Evolutionary conservation across 2,329 filamentous ascomycete genomes (phyloP), one percentile per base, ranked within the genome.

Genomic region (Penicillium sp.): DNA sequence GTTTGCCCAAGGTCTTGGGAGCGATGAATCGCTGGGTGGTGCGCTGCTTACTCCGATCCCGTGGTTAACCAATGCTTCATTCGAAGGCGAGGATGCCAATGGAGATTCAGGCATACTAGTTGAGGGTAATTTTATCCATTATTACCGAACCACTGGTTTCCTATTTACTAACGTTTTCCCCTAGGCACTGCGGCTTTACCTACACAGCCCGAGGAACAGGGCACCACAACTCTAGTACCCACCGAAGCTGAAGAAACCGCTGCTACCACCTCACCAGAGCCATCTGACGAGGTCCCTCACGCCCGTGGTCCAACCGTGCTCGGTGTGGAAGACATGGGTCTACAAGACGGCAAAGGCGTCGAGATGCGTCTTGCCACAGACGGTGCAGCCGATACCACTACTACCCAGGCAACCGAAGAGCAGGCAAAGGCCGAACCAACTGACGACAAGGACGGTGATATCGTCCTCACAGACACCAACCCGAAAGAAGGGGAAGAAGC

Each of bases 21-120:
- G 89, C 49, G 93, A 97, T 67, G 93, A 97, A 72, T 89, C 89
- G 13, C 80, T 97, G 1, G 93, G 93, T 23, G 94, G 94, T 7
- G 94, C 94, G 0, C 81, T 97, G 19, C 81, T 99, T 50, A 97
- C 93, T 1, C 94, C 93, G 0, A 97, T 99, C 57, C 90, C 93
- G 0, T 99, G 94, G 94, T 79, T 97, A 50, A 81, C 70, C 57
- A 73, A 75, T 65, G 48, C 65, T 35, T 71, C 71, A 1, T 67
- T 73, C 1, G 72, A 67, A 19, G 63, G 60, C 29, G 71, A 67
- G 17, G 59, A 60, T 15, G 58, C 55, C 21, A 56, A 57, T 58
- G 71, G 66, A 25, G 58, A 60, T 17, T 55, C 58, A 21, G 52
- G 56, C 59, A 56, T 56, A 46, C 43, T 69, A 27, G 56, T 57